phyloP scores from a whole-genome alignment of 2,329 filamentous ascomycete genomes.

The Clonostachys byssicola region DNA sequence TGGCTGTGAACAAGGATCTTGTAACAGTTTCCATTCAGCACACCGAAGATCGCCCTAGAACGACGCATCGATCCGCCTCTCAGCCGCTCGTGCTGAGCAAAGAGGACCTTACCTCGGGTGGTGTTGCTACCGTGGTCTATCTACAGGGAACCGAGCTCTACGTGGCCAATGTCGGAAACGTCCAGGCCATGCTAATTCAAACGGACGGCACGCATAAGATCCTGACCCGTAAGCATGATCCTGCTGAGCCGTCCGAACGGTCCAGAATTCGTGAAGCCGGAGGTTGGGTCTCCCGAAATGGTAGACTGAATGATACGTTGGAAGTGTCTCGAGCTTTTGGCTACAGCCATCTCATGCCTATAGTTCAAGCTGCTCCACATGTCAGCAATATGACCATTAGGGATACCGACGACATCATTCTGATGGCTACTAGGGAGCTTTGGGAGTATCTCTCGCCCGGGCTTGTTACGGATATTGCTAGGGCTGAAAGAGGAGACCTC shows the following conservation, averaged over 20 bases:
- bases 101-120: slow-evolving; percentile 85
- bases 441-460: slow-evolving; percentile 94
- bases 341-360: slow-evolving; percentile 87
- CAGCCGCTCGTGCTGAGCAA: slow-evolving; percentile 76
- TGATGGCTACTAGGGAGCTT: slow-evolving; percentile 86
- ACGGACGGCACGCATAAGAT: slow-evolving; percentile 80
- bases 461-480: slow-evolving; percentile 85
- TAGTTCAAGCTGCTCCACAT: slow-evolving; percentile 86
- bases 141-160: slow-evolving; percentile 86
- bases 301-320: slow-evolving; percentile 86
- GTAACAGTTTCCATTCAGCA: slow-evolving; percentile 79
- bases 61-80: slow-evolving; percentile 66
- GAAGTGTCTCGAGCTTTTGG: slow-evolving; percentile 94
- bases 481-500: slow-evolving; percentile 80
- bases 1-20: slow-evolving; percentile 89
- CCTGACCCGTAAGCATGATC: slow-evolving; percentile 88
- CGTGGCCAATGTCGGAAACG: slow-evolving; percentile 92
- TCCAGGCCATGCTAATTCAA: slow-evolving; percentile 91
- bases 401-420: slow-evolving; percentile 88
- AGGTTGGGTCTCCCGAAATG: slow-evolving; percentile 92
- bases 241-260: slow-evolving; percentile 78
- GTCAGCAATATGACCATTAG: slow-evolving; percentile 74
- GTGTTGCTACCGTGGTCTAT: slow-evolving; percentile 88
- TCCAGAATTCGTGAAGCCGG: slow-evolving; percentile 90
- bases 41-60: slow-evolving; percentile 66